Base-by-base conservation (phyloP, 345 rosid species). In the Citrus australasica region DNA sequence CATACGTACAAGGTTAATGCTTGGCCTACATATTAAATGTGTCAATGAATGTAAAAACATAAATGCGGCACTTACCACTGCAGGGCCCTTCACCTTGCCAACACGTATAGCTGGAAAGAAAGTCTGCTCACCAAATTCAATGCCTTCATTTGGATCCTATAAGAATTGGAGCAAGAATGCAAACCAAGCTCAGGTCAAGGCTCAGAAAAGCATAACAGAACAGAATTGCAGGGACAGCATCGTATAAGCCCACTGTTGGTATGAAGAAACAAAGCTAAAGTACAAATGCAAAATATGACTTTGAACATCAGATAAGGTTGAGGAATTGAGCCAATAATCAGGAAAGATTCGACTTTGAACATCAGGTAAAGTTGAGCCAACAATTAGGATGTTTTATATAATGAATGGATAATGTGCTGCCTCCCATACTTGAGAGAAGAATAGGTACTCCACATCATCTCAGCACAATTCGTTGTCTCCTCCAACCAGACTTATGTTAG, bases 81-180 rank as follows among this genome's bases (percentile, higher is more conserved):
- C 81, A 78, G 93, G 90, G 38, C 87, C 73, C 80, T 90, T 90
- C 85, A 88, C 88, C 76, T 74, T 51, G 71, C 98, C 94, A 81
- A 93, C 88, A 71, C 61, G 74, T 66, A 96, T 66, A n/a, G 99
- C 95, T 75, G 98, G 95, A 85, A 90, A 96, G 79, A 83, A 89
- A 3, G 95, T 96, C 74, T 90, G 89, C 71, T 94, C 99, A 53
- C 99, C 99, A 88, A 91, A 92, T 75, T 92, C 93, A 56, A 86
- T 62, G 38, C 62, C 81, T 84, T 89, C 91, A 70, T 82, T 84
- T 73, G 84, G 76, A 86, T 90, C 95, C 95, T 96, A 88, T 79
- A 83, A 69, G 83, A 48, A 80, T 74, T 16, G 69, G 61, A 80
- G 63, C 78, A 51, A 27, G 51, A 73, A 71, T 9, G 76, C 69